Conservation (phyloP, 345 rosid genomes). For the Salix koriyanagi region DNA sequence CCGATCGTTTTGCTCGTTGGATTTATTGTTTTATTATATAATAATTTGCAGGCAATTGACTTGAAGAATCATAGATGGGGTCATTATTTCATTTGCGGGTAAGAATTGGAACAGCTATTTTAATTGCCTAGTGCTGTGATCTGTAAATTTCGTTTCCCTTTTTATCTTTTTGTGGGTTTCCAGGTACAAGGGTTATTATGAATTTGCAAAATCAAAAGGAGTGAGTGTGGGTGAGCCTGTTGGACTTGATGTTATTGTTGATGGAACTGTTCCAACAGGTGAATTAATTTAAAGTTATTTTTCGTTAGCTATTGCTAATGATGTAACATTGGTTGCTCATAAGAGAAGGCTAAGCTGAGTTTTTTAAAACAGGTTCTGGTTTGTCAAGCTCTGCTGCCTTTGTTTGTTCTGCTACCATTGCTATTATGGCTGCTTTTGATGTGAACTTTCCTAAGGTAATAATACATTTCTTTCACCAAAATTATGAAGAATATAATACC, state of each 20-base stretch:
- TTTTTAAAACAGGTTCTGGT: conserved; percentile 65
- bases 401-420: conserved; percentile 90
- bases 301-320: neutral
- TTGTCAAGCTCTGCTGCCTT: conserved; percentile 94
- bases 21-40: neutral
- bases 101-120: conserved; percentile 19
- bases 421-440: conserved; percentile 81
- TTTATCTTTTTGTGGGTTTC: conserved; percentile 3
- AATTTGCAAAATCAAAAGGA: conserved; percentile 68
- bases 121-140: neutral
- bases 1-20: neutral
- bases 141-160: neutral
- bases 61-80: conserved; percentile 92
- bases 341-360: neutral
- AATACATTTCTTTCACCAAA: neutral
- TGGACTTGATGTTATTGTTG: conserved; percentile 85
- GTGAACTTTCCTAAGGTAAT: conserved; percentile 70
- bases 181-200: conserved; percentile 87
- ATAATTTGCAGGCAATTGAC: conserved; percentile 64
- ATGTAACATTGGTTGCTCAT: neutral
- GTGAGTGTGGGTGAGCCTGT: conserved; percentile 58
- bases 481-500: neutral
- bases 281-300: neutral
- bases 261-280: conserved; percentile 98
- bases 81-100: conserved; percentile 94